Evolutionary conservation across 768 basidiomycete species (phyloP), one percentile per base, ranked within the genome.

Genomic region (Russula griseocarnosa): DNA sequence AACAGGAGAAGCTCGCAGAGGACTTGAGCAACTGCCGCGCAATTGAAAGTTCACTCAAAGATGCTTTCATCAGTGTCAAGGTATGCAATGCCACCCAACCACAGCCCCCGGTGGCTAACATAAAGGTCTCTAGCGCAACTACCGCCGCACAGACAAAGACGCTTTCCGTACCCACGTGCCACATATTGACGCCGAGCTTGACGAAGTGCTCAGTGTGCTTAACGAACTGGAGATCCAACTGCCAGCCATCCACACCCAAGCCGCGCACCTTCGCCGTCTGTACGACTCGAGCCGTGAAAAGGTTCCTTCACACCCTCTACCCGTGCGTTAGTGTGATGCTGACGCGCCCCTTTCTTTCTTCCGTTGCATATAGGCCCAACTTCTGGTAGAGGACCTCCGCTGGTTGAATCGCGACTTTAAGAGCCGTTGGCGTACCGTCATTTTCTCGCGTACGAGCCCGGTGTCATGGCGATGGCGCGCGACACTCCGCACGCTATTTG

Each of bases 401-500:
- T 92, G 89, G 89, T 78, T 90, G 28, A 90, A 90, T 72, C 90
- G 86, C 0, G 86, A 88, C 61, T 86, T 89, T 86, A 87, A 63
- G 84, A 87, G 73, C 85, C 63, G 89, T 18, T 88, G 86, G 83
- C 82, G 87, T 49, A 74, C 80, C 20, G 87, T 85, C 74, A 84
- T 92, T 69, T 91, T 91, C 77, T 86, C 88, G 1, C 78, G 85
- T 9, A 79, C 80, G 3, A 86, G 85, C 56, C 90, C 90, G 0
- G 88, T 91, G 28, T 87, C 88, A 20, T 80, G 81, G 77, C 80
- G 82, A 46, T 88, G 86, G 88, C 89, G 86, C 70, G 74, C 76
- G 4, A 74, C 83, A 51, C 82, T 90, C 78, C 84, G 88, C 36
- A 67, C 70, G 65, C 49, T 65, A 46, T 66, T 58, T 46, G 55